These are phyloP conservation scores for Periconia sp. DNA, from an alignment of 2,329 filamentous ascomycete genomes.

Conservation along the genomic window DNA sequence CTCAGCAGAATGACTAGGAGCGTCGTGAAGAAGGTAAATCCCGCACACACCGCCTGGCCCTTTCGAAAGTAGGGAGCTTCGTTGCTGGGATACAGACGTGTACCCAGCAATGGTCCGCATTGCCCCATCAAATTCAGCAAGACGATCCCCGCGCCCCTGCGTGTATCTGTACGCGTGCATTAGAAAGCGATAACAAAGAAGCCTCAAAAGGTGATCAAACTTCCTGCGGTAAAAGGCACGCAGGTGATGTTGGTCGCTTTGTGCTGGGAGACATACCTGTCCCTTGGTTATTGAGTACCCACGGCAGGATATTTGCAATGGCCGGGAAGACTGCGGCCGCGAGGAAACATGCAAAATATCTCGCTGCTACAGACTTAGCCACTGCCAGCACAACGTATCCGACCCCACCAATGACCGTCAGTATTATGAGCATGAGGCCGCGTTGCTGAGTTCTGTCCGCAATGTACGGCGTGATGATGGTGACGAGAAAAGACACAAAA, in stretches of 20 bases:
- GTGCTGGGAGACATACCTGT: too few species aligned
- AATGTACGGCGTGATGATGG: conserved; percentile 62
- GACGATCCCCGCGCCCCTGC: conserved; percentile 66
- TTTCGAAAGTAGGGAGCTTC: conserved; percentile 39
- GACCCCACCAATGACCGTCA: conserved; percentile 59
- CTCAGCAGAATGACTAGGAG: conserved; percentile 31
- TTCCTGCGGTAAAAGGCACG: too few species aligned
- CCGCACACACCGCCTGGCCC: conserved; percentile 40
- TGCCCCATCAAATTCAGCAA: conserved; percentile 69
- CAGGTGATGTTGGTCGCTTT: too few species aligned
- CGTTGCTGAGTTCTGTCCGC: conserved; percentile 69
- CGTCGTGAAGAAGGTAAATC: conserved; percentile 42
- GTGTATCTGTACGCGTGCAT: too few species aligned
- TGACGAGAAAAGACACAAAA: conserved; percentile 66
- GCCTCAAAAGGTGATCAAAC: too few species aligned
- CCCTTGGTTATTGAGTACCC: conserved; percentile 70
- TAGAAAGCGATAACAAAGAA: too few species aligned
- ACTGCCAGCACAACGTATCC: conserved; percentile 69
- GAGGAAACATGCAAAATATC: conserved; percentile 57
- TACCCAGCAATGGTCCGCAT: conserved; percentile 41
- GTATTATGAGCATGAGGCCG: conserved; percentile 58
- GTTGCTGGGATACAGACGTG: conserved; percentile 34
- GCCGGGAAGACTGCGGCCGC: conserved; percentile 66
- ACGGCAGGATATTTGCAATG: conserved; percentile 71
- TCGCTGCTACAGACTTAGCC: conserved; percentile 51